Evolutionary conservation across 371 early-diverging fungal species (phyloP).

Genomic region (Conidiobolus coronatus): DNA sequence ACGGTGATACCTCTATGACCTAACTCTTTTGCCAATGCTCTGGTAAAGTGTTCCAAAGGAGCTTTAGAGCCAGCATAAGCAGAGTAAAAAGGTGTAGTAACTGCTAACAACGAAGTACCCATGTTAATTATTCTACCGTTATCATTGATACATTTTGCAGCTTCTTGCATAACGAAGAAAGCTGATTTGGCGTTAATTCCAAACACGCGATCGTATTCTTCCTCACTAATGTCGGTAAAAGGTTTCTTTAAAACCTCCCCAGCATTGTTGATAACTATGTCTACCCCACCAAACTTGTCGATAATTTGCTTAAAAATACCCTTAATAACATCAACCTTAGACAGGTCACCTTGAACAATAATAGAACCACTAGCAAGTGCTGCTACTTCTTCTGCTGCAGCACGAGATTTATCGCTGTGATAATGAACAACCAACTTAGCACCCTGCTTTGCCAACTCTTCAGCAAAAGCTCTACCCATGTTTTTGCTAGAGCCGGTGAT

Average conservation of each 20-base stretch:
- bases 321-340: constrained; percentile 10
- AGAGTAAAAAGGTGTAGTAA: constrained; percentile 12
- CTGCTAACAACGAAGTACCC: constrained; percentile 10
- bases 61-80: constrained; percentile 14
- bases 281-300: constrained; percentile 18
- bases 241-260: constrained; percentile 13
- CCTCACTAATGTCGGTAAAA: constrained; percentile 8
- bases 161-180: constrained; percentile 13
- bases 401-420: constrained; percentile 15
- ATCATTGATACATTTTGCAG: constrained; percentile 10
- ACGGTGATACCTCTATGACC: constrained; percentile 15
- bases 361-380: constrained; percentile 18
- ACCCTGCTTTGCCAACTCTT: constrained; percentile 20
- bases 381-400: constrained; percentile 20
- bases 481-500: constrained; percentile 13
- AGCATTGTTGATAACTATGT: constrained; percentile 32
- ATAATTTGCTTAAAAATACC: constrained; percentile 18
- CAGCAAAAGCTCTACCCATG: constrained; percentile 21
- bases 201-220: too few species aligned
- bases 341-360: constrained; percentile 11
- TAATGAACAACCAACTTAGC: constrained; percentile 27
- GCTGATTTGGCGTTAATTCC: constrained; percentile 11
- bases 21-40: constrained; percentile 12
- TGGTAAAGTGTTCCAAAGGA: constrained; percentile 13
- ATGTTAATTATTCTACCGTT: constrained; percentile 14